Evolutionary conservation across 257 asterid species (phyloP), one percentile per base, ranked within the genome.

Genomic region (Cynanchum wilfordii): DNA sequence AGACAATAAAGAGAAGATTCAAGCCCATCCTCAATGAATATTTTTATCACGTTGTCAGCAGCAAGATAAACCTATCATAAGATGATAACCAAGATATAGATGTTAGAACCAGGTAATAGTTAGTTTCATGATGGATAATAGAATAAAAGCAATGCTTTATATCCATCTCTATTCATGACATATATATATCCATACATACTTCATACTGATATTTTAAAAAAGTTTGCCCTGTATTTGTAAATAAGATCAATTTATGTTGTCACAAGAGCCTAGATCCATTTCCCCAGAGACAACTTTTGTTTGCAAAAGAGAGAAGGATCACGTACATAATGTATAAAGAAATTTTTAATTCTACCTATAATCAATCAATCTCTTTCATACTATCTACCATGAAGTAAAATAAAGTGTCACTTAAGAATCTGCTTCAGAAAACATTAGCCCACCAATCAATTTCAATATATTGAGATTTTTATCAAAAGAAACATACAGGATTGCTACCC

Each of bases 401-500:
- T 47, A 15, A 1, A 60, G 7, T 0, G 47, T 62, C 19, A 60
- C 9, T 30, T 24, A 17, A 8, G 25, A 36, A 36, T 33, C 17
- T 5, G 15, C 7, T 3, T 19, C 22, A 64, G 69, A 36, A 19
- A 36, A 36, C 69, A 64, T 64, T 36, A 64, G 69, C 69, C 50
- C 40, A 64, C 42, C 1, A 13, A 62, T 5, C 67, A 62, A 62
- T 62, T 62, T 36, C 12, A 64, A 38, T 19, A 15, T 29, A 27
- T 60, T 5, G 7, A 60, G 66, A 60, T 42, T 42, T 36, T 64
- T 38, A 20, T 64, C 7, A 22, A 77, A 45, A 58, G 69, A 55
- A 77, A 86, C 99, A 83, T 89, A 92, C 99, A 77, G 99, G 98
- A 81, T 95, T 95, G 83, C 99, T 95, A 70, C 99, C 99, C 19